A percentile compares a stretch with the other conserved stretches of the same genome.
Evolutionary conservation across 129 eudicot genomes (phyloP).

Genomic region (Flaveria brownii): DNA sequence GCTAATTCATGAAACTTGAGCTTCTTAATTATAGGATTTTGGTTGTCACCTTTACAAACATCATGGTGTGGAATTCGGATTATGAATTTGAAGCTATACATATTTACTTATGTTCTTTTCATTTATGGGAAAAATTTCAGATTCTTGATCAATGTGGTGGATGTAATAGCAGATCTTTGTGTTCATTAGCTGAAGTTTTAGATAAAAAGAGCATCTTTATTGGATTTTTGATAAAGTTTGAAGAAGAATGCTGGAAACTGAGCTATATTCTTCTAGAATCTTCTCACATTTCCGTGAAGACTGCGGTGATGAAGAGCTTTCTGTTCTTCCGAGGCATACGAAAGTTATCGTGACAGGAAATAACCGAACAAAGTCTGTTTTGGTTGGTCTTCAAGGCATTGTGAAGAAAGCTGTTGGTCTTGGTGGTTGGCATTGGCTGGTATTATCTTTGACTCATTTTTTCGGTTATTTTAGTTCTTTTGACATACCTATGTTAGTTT

Average conservation of each 20-base stretch:
- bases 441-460: slow-evolving; percentile 7
- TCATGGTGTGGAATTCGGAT: not conserved
- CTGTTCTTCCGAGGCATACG: slow-evolving; percentile 93
- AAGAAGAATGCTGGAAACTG: slow-evolving; percentile 64
- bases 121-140: not conserved
- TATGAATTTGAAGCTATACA: not conserved
- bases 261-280: slow-evolving; percentile 66
- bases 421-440: slow-evolving; percentile 99
- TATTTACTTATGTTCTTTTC: slow-evolving; percentile 4
- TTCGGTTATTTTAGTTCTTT: not conserved
- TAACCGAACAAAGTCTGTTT: slow-evolving; percentile 90
- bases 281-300: slow-evolving; percentile 84
- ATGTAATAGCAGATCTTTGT: not conserved
- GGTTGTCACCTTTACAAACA: not conserved
- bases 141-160: slow-evolving; percentile 16
- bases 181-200: slow-evolving; percentile 26
- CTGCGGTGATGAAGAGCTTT: slow-evolving; percentile 86
- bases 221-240: slow-evolving; percentile 8
- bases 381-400: slow-evolving; percentile 95
- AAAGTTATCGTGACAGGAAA: slow-evolving; percentile 95
- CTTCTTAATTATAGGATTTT: not conserved
- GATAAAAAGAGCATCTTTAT: not conserved
- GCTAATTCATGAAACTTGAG: not conserved
- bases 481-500: not conserved
- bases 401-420: slow-evolving; percentile 98